Conservation (phyloP, 371 early-diverging fungal species). For the Zopfochytrium polystomum region DNA sequence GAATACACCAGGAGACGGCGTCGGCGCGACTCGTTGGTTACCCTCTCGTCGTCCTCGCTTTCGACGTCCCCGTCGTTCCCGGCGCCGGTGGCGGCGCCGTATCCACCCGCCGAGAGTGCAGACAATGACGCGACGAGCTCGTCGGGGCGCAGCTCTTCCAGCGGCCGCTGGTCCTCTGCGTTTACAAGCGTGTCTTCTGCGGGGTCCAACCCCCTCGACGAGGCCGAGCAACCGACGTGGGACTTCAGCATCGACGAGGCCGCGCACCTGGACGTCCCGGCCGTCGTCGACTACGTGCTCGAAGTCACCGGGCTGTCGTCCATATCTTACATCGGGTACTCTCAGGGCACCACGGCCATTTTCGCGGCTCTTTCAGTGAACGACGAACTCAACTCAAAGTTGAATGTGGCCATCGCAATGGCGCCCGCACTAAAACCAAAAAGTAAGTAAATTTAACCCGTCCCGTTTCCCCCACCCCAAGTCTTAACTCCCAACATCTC, state of each 20-base stretch:
- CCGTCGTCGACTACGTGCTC: slow-evolving; percentile 76
- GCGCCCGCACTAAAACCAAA: slow-evolving; percentile 87
- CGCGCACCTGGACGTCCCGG: slow-evolving; percentile 78
- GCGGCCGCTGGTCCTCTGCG: no score
- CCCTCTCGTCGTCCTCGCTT: no score
- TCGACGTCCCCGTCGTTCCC: no score
- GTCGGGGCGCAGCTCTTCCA: slow-evolving; percentile 72
- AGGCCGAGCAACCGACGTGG: slow-evolving; percentile 55
- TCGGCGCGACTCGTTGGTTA: no score
- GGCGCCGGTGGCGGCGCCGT: no score
- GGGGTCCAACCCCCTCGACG: slow-evolving; percentile 54
- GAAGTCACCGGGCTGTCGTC: slow-evolving; percentile 61
- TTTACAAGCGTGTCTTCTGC: no score
- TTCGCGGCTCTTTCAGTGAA: slow-evolving; percentile 82
- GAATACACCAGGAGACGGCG: no score
- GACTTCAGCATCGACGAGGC: slow-evolving; percentile 86
- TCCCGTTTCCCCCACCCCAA: neutral
- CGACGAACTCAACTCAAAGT: slow-evolving; percentile 67
- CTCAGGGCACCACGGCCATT: slow-evolving; percentile 86
- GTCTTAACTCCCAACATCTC: no score
- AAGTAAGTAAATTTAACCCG: slow-evolving; percentile 30
- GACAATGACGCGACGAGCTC: no score
- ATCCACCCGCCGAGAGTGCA: no score
- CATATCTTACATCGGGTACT: slow-evolving; percentile 85
- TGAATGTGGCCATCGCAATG: slow-evolving; percentile 80